phyloP scores from a whole-genome alignment of 1,139 yeast genomes.

The Debaryomyces psychrophilus region DNA sequence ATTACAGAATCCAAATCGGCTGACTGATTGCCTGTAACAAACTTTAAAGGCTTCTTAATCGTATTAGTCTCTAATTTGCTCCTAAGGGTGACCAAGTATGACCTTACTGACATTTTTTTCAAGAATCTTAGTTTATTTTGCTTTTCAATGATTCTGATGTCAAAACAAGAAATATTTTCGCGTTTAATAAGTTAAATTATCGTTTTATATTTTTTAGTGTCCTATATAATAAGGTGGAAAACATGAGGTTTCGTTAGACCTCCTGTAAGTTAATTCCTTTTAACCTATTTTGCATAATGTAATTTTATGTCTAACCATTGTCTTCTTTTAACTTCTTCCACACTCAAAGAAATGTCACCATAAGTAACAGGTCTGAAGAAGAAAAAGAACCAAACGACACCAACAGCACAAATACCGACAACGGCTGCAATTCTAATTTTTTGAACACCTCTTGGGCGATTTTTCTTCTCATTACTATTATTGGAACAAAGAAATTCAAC shows the following conservation, averaged over 20 bases:
- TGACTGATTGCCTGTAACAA: constrained; percentile 86
- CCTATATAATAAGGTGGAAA: not conserved
- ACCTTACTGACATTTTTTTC: constrained; percentile 25
- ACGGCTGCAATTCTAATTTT: constrained; percentile 35
- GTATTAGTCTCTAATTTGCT: constrained; percentile 19
- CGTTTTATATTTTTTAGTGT: not conserved
- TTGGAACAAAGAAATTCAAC: constrained; percentile 79
- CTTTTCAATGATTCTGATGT: not conserved
- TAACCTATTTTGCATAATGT: constrained; percentile 72
- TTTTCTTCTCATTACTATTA: constrained; percentile 38
- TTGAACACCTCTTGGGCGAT: constrained; percentile 27
- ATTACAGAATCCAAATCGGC: constrained; percentile 86
- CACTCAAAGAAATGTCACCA: constrained; percentile 68
- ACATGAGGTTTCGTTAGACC: not conserved
- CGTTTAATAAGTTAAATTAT: not conserved
- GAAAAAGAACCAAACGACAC: constrained; percentile 64
- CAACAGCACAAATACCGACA: constrained; percentile 44
- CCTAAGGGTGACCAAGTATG: constrained; percentile 27
- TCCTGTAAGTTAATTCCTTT: not conserved
- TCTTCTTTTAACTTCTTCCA: constrained; percentile 69
- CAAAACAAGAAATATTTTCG: not conserved
- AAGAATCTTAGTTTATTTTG: not conserved
- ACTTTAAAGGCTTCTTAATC: constrained; percentile 26
- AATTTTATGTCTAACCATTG: constrained; percentile 82
- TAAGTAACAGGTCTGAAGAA: constrained; percentile 86